A percentile compares a stretch with the other conserved stretches of the same genome.
Evolutionary conservation across 345 rosid genomes (phyloP).

Genomic region (Syzygium grande): DNA sequence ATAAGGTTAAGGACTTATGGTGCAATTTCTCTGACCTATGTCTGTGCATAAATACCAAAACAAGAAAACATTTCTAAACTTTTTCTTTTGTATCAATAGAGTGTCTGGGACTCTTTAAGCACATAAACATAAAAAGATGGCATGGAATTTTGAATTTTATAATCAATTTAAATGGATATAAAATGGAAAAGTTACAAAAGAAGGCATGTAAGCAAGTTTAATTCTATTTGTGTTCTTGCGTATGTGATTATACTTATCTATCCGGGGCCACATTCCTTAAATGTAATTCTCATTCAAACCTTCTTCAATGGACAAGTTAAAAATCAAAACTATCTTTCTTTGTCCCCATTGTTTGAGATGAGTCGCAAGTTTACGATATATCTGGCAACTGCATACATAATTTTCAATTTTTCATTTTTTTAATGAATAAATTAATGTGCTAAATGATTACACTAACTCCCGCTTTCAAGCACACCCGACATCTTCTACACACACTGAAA

Average conservation of each 20-base stretch:
- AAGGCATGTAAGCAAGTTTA: not conserved
- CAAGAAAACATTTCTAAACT: not conserved
- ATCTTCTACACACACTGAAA: not conserved
- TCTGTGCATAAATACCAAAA: not conserved
- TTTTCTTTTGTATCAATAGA: not conserved
- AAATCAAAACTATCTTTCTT: not conserved
- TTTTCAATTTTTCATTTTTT: not conserved
- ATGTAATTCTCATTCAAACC: not conserved
- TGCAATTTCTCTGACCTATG: not conserved
- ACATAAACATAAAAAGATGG: not conserved
- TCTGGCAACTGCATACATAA: not conserved
- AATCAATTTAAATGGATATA: not conserved
- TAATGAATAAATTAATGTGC: not conserved
- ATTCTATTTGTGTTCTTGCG: not conserved
- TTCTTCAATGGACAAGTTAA: not conserved
- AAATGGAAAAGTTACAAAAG: not conserved
- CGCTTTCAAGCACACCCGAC: not conserved
- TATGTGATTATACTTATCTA: not conserved
- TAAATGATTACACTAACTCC: not conserved
- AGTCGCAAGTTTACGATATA: not conserved
- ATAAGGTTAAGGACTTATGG: not conserved
- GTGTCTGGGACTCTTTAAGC: not conserved
- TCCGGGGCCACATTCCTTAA: not conserved
- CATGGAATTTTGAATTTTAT: too few relatives aligned
- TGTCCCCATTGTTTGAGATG: not conserved